Percentiles rank a stretch among this genome's conserved stretches.
These are phyloP conservation scores for Pythium myriotylum DNA, from an alignment of 352 stramenopile species.

Conservation along the genomic window DNA sequence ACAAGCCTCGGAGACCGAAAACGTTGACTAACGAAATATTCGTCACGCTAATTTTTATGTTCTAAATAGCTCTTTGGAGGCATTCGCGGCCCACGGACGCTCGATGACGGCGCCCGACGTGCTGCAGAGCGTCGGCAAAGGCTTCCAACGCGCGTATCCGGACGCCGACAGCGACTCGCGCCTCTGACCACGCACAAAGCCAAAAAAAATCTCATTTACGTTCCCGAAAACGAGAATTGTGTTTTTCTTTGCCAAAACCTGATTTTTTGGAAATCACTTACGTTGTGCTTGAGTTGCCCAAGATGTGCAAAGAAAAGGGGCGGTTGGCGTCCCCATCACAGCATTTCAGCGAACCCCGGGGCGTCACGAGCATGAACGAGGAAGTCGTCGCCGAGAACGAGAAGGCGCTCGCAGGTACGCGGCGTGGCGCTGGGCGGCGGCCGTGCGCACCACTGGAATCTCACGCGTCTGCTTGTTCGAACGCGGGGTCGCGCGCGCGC, in stretches of 20 bases:
- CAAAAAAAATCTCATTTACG: no score
- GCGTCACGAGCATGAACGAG: constrained; percentile 28
- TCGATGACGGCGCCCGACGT: constrained; percentile 88
- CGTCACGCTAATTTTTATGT: constrained; percentile 3
- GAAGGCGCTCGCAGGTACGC: constrained; percentile 60
- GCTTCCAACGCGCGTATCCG: constrained; percentile 37
- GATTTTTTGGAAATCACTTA: neutral
- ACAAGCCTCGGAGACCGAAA: no score
- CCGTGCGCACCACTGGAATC: neutral
- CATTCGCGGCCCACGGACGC: constrained; percentile 70
- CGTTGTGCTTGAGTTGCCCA: constrained; percentile 17
- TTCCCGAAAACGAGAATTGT: no score
- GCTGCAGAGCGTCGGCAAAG: constrained; percentile 64
- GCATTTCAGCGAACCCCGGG: constrained; percentile 4
- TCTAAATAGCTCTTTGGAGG: constrained; percentile 50
- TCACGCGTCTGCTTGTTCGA: constrained; percentile 11
- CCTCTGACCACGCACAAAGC: no score
- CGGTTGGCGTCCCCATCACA: neutral
- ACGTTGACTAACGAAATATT: neutral
- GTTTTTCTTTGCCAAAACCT: constrained; percentile 1
- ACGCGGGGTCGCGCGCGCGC: neutral
- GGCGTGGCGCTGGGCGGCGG: no score
- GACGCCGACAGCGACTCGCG: constrained; percentile 1
- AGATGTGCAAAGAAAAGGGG: constrained; percentile 9
- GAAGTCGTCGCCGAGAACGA: constrained; percentile 71